A percentile compares a stretch with the other conserved stretches of the same genome.
Conservation (phyloP, 208 protist species). For the Leishmania aethiopica region DNA sequence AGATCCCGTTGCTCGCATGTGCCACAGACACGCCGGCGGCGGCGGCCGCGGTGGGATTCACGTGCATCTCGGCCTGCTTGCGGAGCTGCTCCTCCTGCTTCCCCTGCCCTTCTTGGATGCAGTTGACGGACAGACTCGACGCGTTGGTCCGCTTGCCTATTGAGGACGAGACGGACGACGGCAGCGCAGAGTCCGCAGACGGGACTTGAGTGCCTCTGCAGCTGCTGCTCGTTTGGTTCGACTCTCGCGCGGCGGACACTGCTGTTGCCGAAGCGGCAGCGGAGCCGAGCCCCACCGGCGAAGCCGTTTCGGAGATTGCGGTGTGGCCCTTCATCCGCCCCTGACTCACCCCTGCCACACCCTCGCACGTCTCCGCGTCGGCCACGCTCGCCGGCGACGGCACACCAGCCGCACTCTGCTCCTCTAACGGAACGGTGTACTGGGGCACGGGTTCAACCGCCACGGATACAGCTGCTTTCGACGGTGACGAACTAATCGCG, state of each 20-base stretch:
- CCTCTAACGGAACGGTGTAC: background rate
- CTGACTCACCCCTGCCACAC: background rate
- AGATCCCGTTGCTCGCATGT: slow-evolving; percentile 5
- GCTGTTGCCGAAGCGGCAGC: background rate
- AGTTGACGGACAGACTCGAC: slow-evolving; percentile 4
- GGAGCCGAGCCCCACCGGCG: background rate
- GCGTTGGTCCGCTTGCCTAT: slow-evolving; percentile 5
- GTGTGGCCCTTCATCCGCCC: background rate
- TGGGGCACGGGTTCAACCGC: background rate
- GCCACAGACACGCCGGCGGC: background rate
- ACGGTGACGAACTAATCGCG: background rate
- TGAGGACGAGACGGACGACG: slow-evolving; percentile 6
- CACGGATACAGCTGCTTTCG: background rate
- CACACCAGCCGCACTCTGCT: background rate
- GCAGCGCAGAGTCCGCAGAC: slow-evolving; percentile 2
- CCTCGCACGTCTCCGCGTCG: background rate
- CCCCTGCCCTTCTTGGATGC: slow-evolving; percentile 8
- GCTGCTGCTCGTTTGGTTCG: slow-evolving; percentile 6
- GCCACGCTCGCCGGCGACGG: background rate
- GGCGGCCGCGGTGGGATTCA: background rate
- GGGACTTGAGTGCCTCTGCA: slow-evolving; percentile 20
- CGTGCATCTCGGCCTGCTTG: background rate
- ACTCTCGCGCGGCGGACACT: background rate
- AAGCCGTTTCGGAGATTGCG: background rate
- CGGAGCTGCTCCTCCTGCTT: background rate